Evolutionary conservation across 106 monocot species (phyloP).

Genomic region (Iris macrosiphon): DNA sequence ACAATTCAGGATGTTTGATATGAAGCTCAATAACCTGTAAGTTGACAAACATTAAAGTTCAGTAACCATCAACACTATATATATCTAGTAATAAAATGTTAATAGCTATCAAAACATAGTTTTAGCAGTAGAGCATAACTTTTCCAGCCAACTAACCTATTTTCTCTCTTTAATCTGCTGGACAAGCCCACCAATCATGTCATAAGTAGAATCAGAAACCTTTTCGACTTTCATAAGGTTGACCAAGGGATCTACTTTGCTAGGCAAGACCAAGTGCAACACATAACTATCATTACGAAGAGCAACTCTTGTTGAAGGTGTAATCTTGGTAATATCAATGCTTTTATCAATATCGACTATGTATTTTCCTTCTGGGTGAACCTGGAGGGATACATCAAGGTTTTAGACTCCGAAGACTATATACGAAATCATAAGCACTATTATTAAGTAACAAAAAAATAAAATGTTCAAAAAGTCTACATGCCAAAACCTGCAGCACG

Average conservation of each 20-base stretch:
- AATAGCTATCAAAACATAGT: background rate
- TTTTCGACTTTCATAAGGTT: slow-evolving; percentile 99
- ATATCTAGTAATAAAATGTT: too few relatives aligned
- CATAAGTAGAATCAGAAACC: slow-evolving; percentile 98
- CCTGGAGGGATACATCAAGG: slow-evolving; percentile 33
- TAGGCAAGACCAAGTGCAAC: slow-evolving; percentile 88
- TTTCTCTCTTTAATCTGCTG: slow-evolving; percentile 99
- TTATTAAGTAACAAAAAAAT: too few relatives aligned
- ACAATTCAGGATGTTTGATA: slow-evolving; percentile 96
- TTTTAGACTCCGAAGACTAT: background rate
- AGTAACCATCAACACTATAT: too few relatives aligned
- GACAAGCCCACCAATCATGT: slow-evolving; percentile 99
- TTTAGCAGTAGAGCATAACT: too few relatives aligned
- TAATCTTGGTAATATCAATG: slow-evolving; percentile 97
- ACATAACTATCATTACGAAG: slow-evolving; percentile 96
- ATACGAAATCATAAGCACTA: too few relatives aligned
- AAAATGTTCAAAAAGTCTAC: too few relatives aligned
- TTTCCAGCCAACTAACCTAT: slow-evolving; percentile 77
- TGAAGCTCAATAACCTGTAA: slow-evolving; percentile 97
- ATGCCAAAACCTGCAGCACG: too few relatives aligned
- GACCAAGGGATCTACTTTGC: slow-evolving; percentile 95
- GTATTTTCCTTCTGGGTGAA: slow-evolving; percentile 98
- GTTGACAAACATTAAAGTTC: background rate
- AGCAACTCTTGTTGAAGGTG: slow-evolving; percentile 94
- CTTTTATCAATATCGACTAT: slow-evolving; percentile 94